These are phyloP conservation scores for Trypethelium eluteriae DNA, from an alignment of 495 filamentous ascomycete genomes.

Conservation along the genomic window DNA sequence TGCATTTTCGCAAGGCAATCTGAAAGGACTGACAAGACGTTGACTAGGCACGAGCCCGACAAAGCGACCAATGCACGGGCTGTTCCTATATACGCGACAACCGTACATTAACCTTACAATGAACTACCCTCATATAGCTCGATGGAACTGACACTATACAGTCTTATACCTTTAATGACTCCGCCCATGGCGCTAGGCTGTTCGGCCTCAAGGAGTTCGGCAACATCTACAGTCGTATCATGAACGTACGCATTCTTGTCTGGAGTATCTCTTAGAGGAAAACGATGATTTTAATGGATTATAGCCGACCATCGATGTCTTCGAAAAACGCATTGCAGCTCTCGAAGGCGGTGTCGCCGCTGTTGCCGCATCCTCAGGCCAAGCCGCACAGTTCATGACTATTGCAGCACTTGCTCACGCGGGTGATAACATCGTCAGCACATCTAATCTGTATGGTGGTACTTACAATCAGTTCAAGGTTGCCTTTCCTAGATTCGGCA, in stretches of 20 bases:
- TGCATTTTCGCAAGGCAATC: background rate
- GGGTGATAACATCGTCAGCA: slow-evolving; percentile 93
- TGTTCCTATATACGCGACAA: slow-evolving; percentile 93
- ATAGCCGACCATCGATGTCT: slow-evolving; percentile 92
- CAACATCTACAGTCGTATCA: slow-evolving; percentile 97
- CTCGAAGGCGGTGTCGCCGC: slow-evolving; percentile 92
- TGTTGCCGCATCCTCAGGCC: slow-evolving; percentile 81
- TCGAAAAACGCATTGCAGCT: slow-evolving; percentile 93
- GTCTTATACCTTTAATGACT: slow-evolving; percentile 95
- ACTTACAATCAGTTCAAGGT: slow-evolving; percentile 99
- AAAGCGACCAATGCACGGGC: slow-evolving; percentile 81
- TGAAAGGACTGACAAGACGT: slow-evolving; percentile 4
- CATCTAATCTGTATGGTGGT: slow-evolving; percentile 88
- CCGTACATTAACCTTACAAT: slow-evolving; percentile 41
- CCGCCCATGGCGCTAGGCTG: slow-evolving; percentile 88
- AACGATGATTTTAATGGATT: no score
- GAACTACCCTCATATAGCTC: background rate
- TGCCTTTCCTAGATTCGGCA: slow-evolving; percentile 74
- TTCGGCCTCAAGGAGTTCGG: slow-evolving; percentile 98
- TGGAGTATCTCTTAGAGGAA: no score
- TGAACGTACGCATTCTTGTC: slow-evolving; percentile 55
- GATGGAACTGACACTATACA: slow-evolving; percentile 28
- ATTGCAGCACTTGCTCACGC: slow-evolving; percentile 72
- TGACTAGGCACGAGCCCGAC: slow-evolving; percentile 69
- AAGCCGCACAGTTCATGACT: slow-evolving; percentile 91